Evolutionary conservation across 1,284 basidiomycete species (phyloP), one percentile per base, ranked within the genome.

Genomic region (Apiotrichum gamsii): DNA sequence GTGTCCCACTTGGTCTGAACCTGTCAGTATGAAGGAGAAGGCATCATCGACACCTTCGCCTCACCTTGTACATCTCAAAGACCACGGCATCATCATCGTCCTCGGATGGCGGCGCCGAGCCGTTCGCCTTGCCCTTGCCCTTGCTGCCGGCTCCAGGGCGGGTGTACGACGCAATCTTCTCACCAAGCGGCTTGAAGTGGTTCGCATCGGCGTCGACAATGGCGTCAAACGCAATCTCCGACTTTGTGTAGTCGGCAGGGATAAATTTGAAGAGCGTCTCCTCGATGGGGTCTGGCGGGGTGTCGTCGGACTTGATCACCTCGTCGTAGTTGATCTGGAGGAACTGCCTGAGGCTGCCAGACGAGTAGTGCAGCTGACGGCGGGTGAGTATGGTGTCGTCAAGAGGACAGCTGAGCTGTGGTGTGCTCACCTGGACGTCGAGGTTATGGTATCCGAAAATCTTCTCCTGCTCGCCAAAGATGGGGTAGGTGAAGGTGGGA

Each of bases 381-480:
- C 23, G 24, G 2, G 24, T n/a, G 14, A 24, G 24, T 38, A 25
- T 30, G 19, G 29, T 11, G 28, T 8, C 10, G n/a, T 14, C 32
- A 33, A 16, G n/a, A 33, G 19, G 25, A 23, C 11, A 24, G 34
- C 24, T 19, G 21, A 41, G 16, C 30, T 2, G 25, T 14, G 19
- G 28, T 8, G 2, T n/a, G 16, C 83, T 58, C 64, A 93, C 90
- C 68, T 93, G 81, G 58, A 95, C 84, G 28, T 78, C 72, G 45
- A 96, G 75, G 61, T 83, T 83, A 53, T 82, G 78, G 74, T 96
- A 98, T 3, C 94, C 94, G 69, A 94, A 98, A 58, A 98, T 85
- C 72, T 85, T 93, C 75, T 98, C 91, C 47, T 94, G 87, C 62
- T 96, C 89, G 43, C 94, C 94, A 66, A 85, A 97, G 69, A 96